Conservation (phyloP, 2,329 filamentous ascomycete genomes). For the Xylariaceae sp. region DNA sequence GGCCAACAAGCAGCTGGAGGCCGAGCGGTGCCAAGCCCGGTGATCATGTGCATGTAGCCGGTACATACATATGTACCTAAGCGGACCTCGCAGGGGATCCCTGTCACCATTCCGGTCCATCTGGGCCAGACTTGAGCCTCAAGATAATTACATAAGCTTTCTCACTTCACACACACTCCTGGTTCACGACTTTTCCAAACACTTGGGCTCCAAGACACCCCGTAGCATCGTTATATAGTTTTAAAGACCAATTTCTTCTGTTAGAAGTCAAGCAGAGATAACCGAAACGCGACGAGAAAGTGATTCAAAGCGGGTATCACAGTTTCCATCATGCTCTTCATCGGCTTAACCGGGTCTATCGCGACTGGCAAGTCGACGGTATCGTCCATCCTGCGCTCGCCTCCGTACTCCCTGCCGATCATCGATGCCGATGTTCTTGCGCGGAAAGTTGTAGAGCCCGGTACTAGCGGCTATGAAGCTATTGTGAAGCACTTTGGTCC, state of each 20-base stretch:
- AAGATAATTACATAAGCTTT: background rate
- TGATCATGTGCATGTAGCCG: background rate
- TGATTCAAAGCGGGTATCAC: background rate
- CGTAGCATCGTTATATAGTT: background rate
- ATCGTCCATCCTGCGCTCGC: slow-evolving; percentile 69
- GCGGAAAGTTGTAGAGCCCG: slow-evolving; percentile 89
- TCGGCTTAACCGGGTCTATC: slow-evolving; percentile 94
- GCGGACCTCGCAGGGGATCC: background rate
- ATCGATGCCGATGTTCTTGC: slow-evolving; percentile 93
- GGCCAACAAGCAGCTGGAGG: no score
- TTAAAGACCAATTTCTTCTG: background rate
- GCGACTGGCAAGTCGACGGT: slow-evolving; percentile 98
- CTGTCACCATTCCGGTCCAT: background rate
- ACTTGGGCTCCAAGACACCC: background rate
- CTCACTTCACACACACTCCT: background rate
- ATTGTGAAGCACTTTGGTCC: slow-evolving; percentile 79
- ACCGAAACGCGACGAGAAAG: no score
- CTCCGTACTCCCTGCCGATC: slow-evolving; percentile 81
- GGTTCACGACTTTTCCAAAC: background rate
- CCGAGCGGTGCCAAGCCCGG: background rate
- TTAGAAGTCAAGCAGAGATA: no score
- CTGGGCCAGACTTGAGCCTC: slow-evolving; percentile 15
- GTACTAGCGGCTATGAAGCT: slow-evolving; percentile 73
- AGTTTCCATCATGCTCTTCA: slow-evolving; percentile 70
- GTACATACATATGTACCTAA: background rate